phyloP scores from a whole-genome alignment of 176 grass and related monocot genomes.

The Oryza nivara region DNA sequence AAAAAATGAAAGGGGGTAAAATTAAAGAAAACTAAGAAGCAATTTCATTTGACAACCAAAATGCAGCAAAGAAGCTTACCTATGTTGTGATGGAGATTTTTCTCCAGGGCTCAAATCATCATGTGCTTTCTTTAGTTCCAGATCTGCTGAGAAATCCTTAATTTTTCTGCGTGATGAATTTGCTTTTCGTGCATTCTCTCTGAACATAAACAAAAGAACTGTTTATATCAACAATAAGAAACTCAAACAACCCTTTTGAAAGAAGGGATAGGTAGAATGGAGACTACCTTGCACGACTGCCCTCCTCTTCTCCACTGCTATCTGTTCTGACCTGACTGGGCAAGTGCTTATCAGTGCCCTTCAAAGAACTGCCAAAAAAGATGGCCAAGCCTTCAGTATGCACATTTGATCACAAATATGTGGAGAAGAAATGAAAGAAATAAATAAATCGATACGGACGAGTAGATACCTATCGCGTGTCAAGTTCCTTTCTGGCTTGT shows the following conservation, averaged over 20 bases:
- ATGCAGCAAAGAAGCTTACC: slow-evolving; percentile 28
- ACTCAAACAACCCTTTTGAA: background rate
- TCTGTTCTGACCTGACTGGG: slow-evolving; percentile 41
- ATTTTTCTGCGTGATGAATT: slow-evolving; percentile 63
- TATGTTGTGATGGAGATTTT: slow-evolving; percentile 48
- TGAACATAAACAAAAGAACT: slow-evolving; percentile 19
- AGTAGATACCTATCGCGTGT: slow-evolving; percentile 44
- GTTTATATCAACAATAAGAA: background rate
- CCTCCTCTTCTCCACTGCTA: slow-evolving; percentile 57
- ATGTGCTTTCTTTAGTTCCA: slow-evolving; percentile 33
- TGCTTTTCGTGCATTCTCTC: slow-evolving; percentile 44
- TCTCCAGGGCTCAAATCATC: slow-evolving; percentile 45
- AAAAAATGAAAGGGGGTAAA: background rate
- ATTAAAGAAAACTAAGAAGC: slow-evolving; percentile 20
- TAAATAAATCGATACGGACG: background rate
- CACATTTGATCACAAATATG: slow-evolving; percentile 4
- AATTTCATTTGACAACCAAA: slow-evolving; percentile 15
- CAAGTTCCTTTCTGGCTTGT: slow-evolving; percentile 32
- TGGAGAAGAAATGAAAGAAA: background rate
- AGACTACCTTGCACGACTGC: slow-evolving; percentile 59
- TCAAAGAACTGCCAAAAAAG: slow-evolving; percentile 53
- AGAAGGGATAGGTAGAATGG: slow-evolving; percentile 21
- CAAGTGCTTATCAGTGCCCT: slow-evolving; percentile 50
- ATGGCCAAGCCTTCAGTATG: slow-evolving; percentile 4
- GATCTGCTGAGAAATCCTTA: slow-evolving; percentile 49